These are phyloP conservation scores for Dispira parvispora DNA, from an alignment of 192 early-diverging fungal genomes.

Conservation along the genomic window DNA sequence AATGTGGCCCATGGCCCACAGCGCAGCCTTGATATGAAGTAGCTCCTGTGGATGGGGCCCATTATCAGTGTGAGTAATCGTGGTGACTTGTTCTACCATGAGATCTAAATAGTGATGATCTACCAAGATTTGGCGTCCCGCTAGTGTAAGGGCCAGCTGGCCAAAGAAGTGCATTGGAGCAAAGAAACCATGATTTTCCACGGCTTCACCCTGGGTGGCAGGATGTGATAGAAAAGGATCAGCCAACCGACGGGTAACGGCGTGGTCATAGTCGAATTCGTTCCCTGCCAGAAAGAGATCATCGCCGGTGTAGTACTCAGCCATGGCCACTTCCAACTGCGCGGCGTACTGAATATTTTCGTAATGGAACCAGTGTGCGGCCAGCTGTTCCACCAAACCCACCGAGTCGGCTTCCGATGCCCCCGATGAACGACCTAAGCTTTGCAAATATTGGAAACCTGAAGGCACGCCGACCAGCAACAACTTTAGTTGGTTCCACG, in stretches of 20 bases:
- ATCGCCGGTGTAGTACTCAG: background rate
- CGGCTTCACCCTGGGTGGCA: background rate
- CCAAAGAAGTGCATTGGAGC: background rate
- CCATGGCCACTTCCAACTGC: background rate
- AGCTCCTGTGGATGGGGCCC: background rate
- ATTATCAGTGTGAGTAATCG: background rate
- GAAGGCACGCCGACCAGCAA: background rate
- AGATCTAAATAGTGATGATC: background rate
- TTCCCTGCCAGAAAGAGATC: background rate
- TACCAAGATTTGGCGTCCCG: background rate
- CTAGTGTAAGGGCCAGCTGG: background rate
- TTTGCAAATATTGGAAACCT: background rate
- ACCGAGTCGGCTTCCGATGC: background rate
- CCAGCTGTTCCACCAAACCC: background rate
- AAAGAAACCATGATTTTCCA: background rate
- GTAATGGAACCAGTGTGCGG: background rate
- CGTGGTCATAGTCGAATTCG: background rate
- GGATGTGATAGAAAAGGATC: background rate
- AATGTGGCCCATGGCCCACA: slow-evolving; percentile 5
- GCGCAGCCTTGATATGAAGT: background rate
- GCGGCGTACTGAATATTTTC: background rate
- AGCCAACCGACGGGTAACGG: background rate
- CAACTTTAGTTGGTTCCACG: background rate
- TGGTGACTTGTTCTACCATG: background rate
- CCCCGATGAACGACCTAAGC: background rate